Conservation (phyloP, 441 rosid species). For the Adansonia grandidieri region DNA sequence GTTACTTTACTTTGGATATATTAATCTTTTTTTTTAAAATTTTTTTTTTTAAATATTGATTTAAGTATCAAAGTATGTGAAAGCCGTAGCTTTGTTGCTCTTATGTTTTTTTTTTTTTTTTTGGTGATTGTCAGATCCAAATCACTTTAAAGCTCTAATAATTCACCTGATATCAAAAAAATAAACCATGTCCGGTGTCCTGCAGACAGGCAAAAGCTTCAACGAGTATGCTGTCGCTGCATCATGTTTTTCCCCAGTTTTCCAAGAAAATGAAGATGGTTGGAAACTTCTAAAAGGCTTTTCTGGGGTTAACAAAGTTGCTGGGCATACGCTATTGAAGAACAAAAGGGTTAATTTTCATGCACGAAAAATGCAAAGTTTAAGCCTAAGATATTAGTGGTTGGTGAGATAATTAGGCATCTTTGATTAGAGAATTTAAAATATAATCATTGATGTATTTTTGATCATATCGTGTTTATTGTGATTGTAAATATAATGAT, state of each 20-base stretch:
- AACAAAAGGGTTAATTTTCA: background rate
- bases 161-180: too few relatives aligned
- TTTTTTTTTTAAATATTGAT: too few relatives aligned
- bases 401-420: background rate
- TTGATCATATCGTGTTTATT: background rate
- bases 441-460: background rate
- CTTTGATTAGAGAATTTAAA: background rate
- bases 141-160: too few relatives aligned
- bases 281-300: background rate
- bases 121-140: too few relatives aligned
- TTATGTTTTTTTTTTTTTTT: too few relatives aligned
- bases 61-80: too few relatives aligned
- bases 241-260: background rate
- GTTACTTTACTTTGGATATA: too few relatives aligned
- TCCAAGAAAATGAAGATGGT: background rate
- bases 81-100: too few relatives aligned
- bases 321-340: background rate
- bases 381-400: background rate
- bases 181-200: too few relatives aligned
- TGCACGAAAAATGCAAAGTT: background rate
- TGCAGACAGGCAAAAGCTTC: too few relatives aligned
- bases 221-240: too few relatives aligned
- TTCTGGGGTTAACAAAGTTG: background rate
- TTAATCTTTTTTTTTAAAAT: too few relatives aligned
- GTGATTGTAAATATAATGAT: background rate